These are phyloP conservation scores for Discostella stelligeroides DNA, from an alignment of 108 stramenopile species.

Conservation along the genomic window DNA sequence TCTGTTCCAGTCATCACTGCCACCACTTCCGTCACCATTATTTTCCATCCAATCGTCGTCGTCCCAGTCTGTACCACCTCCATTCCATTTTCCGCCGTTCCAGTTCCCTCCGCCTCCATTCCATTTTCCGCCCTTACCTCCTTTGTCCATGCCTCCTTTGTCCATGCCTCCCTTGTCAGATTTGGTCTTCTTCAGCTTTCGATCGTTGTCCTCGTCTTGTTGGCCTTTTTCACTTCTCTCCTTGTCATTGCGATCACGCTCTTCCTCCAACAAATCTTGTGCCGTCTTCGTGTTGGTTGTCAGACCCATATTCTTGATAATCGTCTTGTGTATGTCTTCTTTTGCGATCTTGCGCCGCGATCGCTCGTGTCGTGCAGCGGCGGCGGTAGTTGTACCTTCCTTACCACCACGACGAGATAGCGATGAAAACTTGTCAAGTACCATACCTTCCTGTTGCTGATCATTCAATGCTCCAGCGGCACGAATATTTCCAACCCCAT, in stretches of 20 bases:
- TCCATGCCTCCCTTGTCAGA: conserved; percentile 2
- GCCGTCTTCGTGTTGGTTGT: neutral
- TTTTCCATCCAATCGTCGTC: neutral
- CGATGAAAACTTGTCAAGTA: neutral
- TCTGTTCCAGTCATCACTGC: neutral
- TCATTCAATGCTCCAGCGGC: neutral
- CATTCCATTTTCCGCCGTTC: conserved; percentile 2
- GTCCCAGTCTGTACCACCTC: neutral
- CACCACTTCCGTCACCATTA: neutral
- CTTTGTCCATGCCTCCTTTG: neutral
- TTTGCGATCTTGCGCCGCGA: neutral
- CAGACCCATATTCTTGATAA: neutral
- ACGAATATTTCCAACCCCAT: conserved; percentile 1
- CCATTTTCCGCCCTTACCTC: neutral
- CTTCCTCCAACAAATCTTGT: neutral
- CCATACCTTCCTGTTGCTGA: neutral
- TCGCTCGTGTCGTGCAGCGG: conserved; percentile 1
- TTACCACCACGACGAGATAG: neutral
- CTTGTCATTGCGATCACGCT: neutral
- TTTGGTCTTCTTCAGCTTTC: conserved; percentile 11
- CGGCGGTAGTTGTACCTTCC: neutral
- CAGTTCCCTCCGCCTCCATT: neutral
- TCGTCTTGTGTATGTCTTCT: neutral
- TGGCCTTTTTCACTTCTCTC: neutral
- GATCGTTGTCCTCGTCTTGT: neutral